Evolutionary conservation across 805 yeast genomes (phyloP), one percentile per base, ranked within the genome.

Genomic region (Scheffersomyces coipomensis): DNA sequence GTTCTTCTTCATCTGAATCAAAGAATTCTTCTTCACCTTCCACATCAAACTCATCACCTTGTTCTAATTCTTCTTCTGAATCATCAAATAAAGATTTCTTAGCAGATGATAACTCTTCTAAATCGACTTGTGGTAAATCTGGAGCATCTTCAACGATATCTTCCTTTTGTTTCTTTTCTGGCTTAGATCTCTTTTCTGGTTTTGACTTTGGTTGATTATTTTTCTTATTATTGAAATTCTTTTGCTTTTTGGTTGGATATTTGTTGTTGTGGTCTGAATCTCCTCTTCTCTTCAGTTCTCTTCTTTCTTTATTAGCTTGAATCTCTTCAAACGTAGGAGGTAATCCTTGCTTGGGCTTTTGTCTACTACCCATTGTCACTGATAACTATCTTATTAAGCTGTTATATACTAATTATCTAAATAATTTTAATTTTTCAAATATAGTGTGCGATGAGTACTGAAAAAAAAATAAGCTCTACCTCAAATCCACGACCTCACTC

Each of bases 291-390:
- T 57, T 62, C 25, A 47, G 47, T 37, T 68, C 72, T 53, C 67
- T 78, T 45, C 75, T 73, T 23, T 49, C 55, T 48, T 61, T 66
- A 21, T 50, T 51, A 12, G 63, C 64, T 49, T 79, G 79, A 61
- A 90, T 83, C 55, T 91, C 96, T 33, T 91, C 98, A 46, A 83
- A 71, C 5, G 89, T 60, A 25, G 97, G 97, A 51, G 98, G 98
- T 43, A 78, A 86, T 33, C 88, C 93, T 69, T 91, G 98, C 74
- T 88, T 91, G 55, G 88, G 85, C 66, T 85, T 88, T 43, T 88
- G 87, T 72, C 87, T 83, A 78, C 96, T 85, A 62, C 98, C 98
- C 96, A 90, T 88, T 7, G 23, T 21, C 23, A 21, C 23, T 21
- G 9, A 21, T 21, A 21, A 7, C 23, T 21, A 7, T 9, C 23